These are phyloP conservation scores for Gentiana dahurica DNA, from an alignment of 257 asterid species.

Conservation along the genomic window DNA sequence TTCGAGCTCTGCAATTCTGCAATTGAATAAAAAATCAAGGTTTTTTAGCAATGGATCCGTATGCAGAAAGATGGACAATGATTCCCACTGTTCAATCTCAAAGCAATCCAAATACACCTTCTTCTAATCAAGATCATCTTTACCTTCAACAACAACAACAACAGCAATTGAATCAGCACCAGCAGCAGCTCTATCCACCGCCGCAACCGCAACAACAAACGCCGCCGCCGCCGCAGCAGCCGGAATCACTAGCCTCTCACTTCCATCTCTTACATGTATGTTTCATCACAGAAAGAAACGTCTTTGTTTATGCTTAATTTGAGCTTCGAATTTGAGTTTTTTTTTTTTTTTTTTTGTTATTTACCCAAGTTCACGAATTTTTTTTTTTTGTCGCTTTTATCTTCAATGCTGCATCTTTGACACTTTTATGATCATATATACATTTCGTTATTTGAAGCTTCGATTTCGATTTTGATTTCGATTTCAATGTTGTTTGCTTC, in stretches of 20 bases:
- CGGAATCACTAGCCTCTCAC: constrained; percentile 71
- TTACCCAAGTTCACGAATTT: too few relatives aligned
- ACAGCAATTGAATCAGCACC: constrained; percentile 41
- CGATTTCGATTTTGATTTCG: too few relatives aligned
- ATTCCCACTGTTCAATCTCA: constrained; percentile 68
- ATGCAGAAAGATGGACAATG: constrained; percentile 72
- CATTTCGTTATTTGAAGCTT: too few relatives aligned
- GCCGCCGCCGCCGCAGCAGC: constrained; percentile 21
- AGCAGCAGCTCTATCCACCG: constrained; percentile 14
- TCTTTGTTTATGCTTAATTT: not conserved
- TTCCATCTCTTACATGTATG: constrained; percentile 74
- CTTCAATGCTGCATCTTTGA: too few relatives aligned
- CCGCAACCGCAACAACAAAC: not conserved
- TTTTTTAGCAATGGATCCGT: constrained; percentile 42
- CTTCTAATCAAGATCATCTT: constrained; percentile 54
- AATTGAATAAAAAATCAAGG: too few relatives aligned
- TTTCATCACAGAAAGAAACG: constrained; percentile 7
- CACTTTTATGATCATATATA: too few relatives aligned
- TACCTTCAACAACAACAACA: constrained; percentile 66
- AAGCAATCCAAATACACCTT: constrained; percentile 77
- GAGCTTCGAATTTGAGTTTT: too few relatives aligned
- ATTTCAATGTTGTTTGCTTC: too few relatives aligned
- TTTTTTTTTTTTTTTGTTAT: too few relatives aligned
- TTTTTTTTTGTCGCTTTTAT: too few relatives aligned
- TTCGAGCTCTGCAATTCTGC: too few relatives aligned